These are phyloP conservation scores for Periconia macrospinosa DNA, from an alignment of 2,329 filamentous ascomycete species.

Conservation along the genomic window DNA sequence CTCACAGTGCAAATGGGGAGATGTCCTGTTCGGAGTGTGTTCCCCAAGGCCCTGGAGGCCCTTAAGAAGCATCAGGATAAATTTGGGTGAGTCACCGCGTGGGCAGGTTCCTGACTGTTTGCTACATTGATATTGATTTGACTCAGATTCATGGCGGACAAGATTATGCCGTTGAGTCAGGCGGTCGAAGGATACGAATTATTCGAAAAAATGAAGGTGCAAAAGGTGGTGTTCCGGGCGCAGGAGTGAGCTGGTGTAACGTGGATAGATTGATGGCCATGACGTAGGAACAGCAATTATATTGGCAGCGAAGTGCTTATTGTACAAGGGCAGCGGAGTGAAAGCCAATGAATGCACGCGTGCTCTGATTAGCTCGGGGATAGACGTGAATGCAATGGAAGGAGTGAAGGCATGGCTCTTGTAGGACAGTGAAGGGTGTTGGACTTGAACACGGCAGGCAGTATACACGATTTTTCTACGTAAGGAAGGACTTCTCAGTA, in stretches of 20 bases:
- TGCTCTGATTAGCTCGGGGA: neutral
- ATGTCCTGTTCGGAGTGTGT: slow-evolving; percentile 55
- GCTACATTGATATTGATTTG: slow-evolving; percentile 2
- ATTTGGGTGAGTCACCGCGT: slow-evolving; percentile 42
- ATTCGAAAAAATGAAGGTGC: slow-evolving; percentile 57
- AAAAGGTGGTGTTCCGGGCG: slow-evolving; percentile 56
- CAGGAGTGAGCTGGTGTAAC: slow-evolving; percentile 30
- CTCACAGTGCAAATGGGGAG: slow-evolving; percentile 53
- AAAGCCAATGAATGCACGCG: no score
- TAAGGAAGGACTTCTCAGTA: no score
- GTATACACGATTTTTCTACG: no score
- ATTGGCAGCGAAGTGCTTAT: neutral
- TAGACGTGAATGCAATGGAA: neutral
- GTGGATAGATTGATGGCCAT: neutral
- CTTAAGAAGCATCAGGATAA: slow-evolving; percentile 53
- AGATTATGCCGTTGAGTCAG: slow-evolving; percentile 54
- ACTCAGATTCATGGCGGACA: slow-evolving; percentile 55
- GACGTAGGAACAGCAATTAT: neutral
- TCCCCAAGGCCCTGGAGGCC: slow-evolving; percentile 50
- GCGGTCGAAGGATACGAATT: slow-evolving; percentile 56
- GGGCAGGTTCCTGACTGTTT: neutral
- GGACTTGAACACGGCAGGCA: no score
- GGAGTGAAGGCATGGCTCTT: neutral
- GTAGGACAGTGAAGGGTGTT: no score
- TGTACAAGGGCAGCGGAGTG: no score